phyloP scores from a whole-genome alignment of 2,329 filamentous ascomycete species.

The Paecilomyces fulvus region DNA sequence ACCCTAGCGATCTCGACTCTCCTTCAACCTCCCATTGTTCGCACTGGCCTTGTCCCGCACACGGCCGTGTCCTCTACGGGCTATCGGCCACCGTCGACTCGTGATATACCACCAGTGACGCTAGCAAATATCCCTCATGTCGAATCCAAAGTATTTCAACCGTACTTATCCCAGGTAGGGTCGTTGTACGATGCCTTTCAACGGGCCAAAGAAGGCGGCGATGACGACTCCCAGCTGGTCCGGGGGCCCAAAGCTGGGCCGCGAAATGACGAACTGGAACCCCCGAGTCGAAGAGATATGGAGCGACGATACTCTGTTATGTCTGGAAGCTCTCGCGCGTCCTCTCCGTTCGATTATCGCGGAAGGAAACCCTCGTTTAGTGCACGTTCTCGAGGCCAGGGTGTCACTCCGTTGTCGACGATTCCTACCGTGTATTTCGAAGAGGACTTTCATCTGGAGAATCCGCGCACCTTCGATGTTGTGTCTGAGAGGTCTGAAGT shows the following conservation, averaged over 20 bases:
- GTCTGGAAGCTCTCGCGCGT: constrained; percentile 36
- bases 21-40: constrained; percentile 81
- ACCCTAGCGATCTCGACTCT: constrained; percentile 75
- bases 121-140: constrained; percentile 81
- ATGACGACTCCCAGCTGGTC: constrained; percentile 46
- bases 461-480: constrained; percentile 90
- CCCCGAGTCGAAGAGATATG: constrained; percentile 30
- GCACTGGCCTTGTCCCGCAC: constrained; percentile 77
- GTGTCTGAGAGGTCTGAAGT: constrained; percentile 95
- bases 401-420: constrained; percentile 77
- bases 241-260: constrained; percentile 35
- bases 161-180: constrained; percentile 79
- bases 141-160: constrained; percentile 68
- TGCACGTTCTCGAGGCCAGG: constrained; percentile 52
- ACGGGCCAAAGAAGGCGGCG: constrained; percentile 68
- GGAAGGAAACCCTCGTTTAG: constrained; percentile 44
- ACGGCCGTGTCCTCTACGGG: constrained; percentile 58
- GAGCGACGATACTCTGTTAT: constrained; percentile 34
- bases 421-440: constrained; percentile 94
- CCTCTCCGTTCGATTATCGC: constrained; percentile 41
- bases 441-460: constrained; percentile 88
- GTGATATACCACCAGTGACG: constrained; percentile 87
- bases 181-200: constrained; percentile 83
- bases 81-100: constrained; percentile 73
- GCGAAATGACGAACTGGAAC: constrained; percentile 42